Base-by-base conservation (phyloP, 2,329 filamentous ascomycete species). In the Verticillium zaregamsianum region DNA sequence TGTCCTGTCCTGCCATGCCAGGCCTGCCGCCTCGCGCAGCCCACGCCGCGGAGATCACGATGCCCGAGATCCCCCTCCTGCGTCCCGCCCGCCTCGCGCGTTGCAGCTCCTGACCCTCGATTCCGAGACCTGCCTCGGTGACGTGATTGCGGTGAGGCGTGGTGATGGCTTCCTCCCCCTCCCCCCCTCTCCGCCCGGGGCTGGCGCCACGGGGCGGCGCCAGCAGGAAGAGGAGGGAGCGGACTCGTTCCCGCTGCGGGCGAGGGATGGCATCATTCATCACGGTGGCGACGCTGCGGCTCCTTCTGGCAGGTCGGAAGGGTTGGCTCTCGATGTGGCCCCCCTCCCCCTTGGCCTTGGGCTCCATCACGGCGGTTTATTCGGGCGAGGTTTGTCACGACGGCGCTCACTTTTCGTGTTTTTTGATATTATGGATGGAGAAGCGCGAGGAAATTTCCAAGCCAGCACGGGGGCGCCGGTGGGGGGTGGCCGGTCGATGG, bases 81-180 rank as follows among this genome's bases (percentile, higher is more conserved):
- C 37, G 17, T 40, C 37, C 37, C 37, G 37, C 37, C 15, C 17
- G 37, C 37, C 14, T 40, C 15, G 14, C 37, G 17, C 15, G 2
- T 40, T 15, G 37, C 37, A 17, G 14, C 12, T 23, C 4, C 45
- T 49, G 45, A 3, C 45, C 9, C 20, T 23, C 17, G 39, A 45
- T 20, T 20, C 39, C n/a, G 20, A 49, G 45, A 49, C 56, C 56
- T n/a, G 17, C 25, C 5, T 23, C 31, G 55, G 55, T 57, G 55
- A 37, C 55, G 55, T 57, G 55, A 35, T 57, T n/a, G n/a, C n/a
- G 32, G 55, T 57, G 55, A 57, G 55, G n/a, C 31, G 31, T 40
- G 37, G 37, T 40, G 37, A 40, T 40, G 37, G 37, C 37, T n/a
- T 15, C 14, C 37, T n/a, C 17, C 17, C 28, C 28, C 28, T 4